Conservation (phyloP, 208 protist genomes). For the Phytomonas serpens region DNA sequence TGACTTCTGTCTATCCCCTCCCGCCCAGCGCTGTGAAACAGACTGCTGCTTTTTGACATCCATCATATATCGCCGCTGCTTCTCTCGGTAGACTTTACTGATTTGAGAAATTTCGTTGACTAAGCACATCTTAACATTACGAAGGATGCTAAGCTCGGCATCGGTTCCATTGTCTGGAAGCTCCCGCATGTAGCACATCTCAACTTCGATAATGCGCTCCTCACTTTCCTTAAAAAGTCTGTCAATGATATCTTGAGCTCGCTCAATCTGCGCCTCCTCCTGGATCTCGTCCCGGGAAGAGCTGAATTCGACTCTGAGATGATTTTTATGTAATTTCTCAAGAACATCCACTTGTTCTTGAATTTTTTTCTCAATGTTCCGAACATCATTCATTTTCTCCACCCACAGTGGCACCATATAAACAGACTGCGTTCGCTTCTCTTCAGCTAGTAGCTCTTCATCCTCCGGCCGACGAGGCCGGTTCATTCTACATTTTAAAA, state of each 20-base stretch:
- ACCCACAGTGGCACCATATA: conserved; percentile 79
- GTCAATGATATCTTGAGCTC: conserved; percentile 68
- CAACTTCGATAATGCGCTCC: conserved; percentile 60
- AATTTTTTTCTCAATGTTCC: conserved; percentile 51
- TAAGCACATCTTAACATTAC: conserved; percentile 91
- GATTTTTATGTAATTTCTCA: conserved; percentile 65
- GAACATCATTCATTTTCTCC: conserved; percentile 78
- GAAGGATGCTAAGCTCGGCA: conserved; percentile 80
- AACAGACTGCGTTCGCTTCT: conserved; percentile 37
- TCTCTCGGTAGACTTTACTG: conserved; percentile 85
- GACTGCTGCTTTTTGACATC: conserved; percentile 87
- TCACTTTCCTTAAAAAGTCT: conserved; percentile 84
- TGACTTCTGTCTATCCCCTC: conserved; percentile 69
- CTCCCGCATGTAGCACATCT: conserved; percentile 58
- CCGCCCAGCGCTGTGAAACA: conserved; percentile 74
- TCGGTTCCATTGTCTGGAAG: conserved; percentile 81
- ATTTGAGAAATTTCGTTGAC: conserved; percentile 83
- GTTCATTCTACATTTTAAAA: conserved; percentile 73
- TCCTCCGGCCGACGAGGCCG: conserved; percentile 50
- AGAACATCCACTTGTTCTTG: conserved; percentile 62
- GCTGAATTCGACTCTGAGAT: conserved; percentile 88
- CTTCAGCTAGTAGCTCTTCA: conserved; percentile 63
- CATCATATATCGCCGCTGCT: conserved; percentile 89
- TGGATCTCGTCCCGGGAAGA: conserved; percentile 64
- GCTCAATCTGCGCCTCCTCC: conserved; percentile 79